Evolutionary conservation across 495 filamentous ascomycete species (phyloP).

Genomic region (Chaetomidium leptoderma): DNA sequence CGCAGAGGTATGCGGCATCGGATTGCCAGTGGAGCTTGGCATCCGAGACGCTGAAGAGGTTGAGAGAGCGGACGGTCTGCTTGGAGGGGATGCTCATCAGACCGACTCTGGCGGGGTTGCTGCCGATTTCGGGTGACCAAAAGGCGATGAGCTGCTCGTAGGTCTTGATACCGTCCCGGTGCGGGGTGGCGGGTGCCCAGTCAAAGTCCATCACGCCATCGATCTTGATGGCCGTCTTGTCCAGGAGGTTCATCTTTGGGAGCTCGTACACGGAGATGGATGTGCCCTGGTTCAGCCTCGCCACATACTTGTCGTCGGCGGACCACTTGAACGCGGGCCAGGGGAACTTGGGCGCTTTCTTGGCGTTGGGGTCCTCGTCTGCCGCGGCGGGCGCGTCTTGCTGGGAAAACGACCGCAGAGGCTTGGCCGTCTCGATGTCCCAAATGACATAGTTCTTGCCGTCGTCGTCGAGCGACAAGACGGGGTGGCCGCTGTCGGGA

Average conservation of each 20-base stretch:
- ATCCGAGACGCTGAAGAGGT: slow-evolving; percentile 95
- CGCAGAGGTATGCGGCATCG: slow-evolving; percentile 86
- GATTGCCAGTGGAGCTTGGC: slow-evolving; percentile 98
- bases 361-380: slow-evolving; percentile 37
- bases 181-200: slow-evolving; percentile 81
- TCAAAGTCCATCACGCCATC: slow-evolving; percentile 97
- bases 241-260: slow-evolving; percentile 84
- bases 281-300: slow-evolving; percentile 79
- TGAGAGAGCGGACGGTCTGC: slow-evolving; percentile 85
- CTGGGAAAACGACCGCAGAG: slow-evolving; percentile 85
- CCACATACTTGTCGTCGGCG: slow-evolving; percentile 92
- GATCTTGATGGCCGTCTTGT: slow-evolving; percentile 86
- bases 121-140: slow-evolving; percentile 98
- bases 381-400: slow-evolving; percentile 70
- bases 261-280: slow-evolving; percentile 93
- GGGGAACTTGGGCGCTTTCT: slow-evolving; percentile 81
- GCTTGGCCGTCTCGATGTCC: slow-evolving; percentile 88
- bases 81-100: slow-evolving; percentile 95
- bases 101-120: slow-evolving; percentile 94
- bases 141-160: slow-evolving; percentile 96
- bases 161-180: slow-evolving; percentile 72
- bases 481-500: slow-evolving; percentile 74
- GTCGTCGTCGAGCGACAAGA: slow-evolving; percentile 84
- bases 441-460: slow-evolving; percentile 99
- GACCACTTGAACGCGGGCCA: slow-evolving; percentile 99